Base-by-base conservation (phyloP, 139 green algal genomes). In the Ulvella scutata region DNA sequence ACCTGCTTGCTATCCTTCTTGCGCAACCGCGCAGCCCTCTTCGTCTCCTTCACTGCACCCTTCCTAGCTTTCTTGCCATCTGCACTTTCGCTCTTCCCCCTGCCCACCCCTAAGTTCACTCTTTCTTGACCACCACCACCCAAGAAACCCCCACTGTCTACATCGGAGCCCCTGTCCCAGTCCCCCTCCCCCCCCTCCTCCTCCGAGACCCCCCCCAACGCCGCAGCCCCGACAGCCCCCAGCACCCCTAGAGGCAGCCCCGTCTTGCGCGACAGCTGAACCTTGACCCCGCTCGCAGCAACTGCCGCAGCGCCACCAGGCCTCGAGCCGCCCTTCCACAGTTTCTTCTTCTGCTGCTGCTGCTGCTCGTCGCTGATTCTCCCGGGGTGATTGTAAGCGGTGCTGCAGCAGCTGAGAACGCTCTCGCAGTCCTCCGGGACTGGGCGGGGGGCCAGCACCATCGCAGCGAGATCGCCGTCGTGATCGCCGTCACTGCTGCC, bases 351-450 rank as follows among this genome's bases (percentile, higher is more conserved):
- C 40, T 21, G 36, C 67, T 26, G 44, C 78, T 38, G 75, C 74
- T 36, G 60, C 74, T 76, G 61, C 37, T 62, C 43, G 62, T 86
- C 83, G 2, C 74, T 76, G 38, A 97, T 94, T 37, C 72, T 75
- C 3, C 67, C 87, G 1, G 93, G 93, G 40, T 96, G 88, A 79
- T 94, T 92, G 76, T 92, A 85, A 44, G 93, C 62, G 81, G 92
- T 97, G 36, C 85, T 91, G 2, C 84, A 79, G 44, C 92, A 78
- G 3, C 84, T 92, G 36, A 96, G 81, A 21, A 96, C 82, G 7
- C 80, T 90, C 79, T 97, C 93, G 77, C 89, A 96, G 83, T 97
- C 93, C 93, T 92, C 97, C 2, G 80, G 78, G 76, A 93, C 84
- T 4, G 76, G 72, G 37, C 61, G 37, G n/a, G 77, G 35, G 10